Evolutionary conservation across 345 rosid species (phyloP).

Genomic region (Gossypium rotundifolium): DNA sequence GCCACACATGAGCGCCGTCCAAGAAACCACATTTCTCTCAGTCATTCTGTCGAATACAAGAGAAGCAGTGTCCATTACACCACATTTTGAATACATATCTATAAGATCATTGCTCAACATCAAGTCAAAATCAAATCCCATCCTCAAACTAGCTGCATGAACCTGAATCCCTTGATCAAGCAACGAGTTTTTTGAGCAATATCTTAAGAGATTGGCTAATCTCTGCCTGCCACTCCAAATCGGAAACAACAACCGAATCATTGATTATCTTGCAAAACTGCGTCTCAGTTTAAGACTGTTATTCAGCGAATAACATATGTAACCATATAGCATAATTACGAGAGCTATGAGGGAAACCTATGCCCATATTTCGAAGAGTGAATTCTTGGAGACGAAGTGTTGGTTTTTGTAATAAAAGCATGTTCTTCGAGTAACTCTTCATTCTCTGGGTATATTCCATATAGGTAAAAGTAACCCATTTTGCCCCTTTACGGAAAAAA

Average conservation of each 20-base stretch:
- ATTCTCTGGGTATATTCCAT: slow-evolving; percentile 35
- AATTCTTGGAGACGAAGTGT: slow-evolving; percentile 46
- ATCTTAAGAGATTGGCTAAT: slow-evolving; percentile 39
- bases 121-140: slow-evolving; percentile 39
- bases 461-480: neutral
- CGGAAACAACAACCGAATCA: slow-evolving; percentile 17
- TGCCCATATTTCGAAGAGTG: slow-evolving; percentile 43
- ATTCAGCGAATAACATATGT: slow-evolving; percentile 32
- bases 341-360: slow-evolving; percentile 38
- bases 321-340: slow-evolving; percentile 35
- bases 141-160: slow-evolving; percentile 40
- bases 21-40: slow-evolving; percentile 65
- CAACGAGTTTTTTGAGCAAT: slow-evolving; percentile 42
- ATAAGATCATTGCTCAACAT: slow-evolving; percentile 48
- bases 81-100: slow-evolving; percentile 59
- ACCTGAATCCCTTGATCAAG: slow-evolving; percentile 52
- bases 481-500: too few species aligned
- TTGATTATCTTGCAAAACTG: slow-evolving; percentile 3
- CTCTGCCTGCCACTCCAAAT: slow-evolving; percentile 37
- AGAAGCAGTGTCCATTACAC: slow-evolving; percentile 34
- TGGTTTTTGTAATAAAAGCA: slow-evolving; percentile 42
- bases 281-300: neutral
- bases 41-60: slow-evolving; percentile 63
- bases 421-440: slow-evolving; percentile 33
- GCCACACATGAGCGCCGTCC: slow-evolving; percentile 86